Percentiles rank a stretch among this genome's conserved stretches.
These are phyloP conservation scores for Priceomyces medius DNA, from an alignment of 805 yeast genomes.

Conservation along the genomic window DNA sequence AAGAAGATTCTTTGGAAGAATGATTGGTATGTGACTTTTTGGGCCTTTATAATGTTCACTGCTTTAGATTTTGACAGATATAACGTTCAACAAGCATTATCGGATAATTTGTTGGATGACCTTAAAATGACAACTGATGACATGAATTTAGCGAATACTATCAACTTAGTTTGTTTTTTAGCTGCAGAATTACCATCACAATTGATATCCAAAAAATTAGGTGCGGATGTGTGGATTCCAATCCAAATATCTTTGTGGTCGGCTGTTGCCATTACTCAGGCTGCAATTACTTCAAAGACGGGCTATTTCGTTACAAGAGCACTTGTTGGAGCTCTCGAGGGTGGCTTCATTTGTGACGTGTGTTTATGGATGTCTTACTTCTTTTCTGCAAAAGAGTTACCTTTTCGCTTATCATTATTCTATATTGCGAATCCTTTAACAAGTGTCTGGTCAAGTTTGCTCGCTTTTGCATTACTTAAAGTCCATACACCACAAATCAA, in stretches of 20 bases:
- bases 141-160: slow-evolving; percentile 58
- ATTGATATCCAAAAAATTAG: slow-evolving; percentile 59
- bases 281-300: slow-evolving; percentile 37
- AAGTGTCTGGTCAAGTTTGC: slow-evolving; percentile 27
- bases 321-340: slow-evolving; percentile 57
- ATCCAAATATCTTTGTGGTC: slow-evolving; percentile 58
- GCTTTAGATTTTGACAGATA: slow-evolving; percentile 60
- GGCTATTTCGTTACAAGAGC: slow-evolving; percentile 51
- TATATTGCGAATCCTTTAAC: slow-evolving; percentile 57
- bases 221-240: slow-evolving; percentile 65
- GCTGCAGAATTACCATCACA: slow-evolving; percentile 66
- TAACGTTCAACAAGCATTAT: slow-evolving; percentile 55
- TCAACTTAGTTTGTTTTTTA: slow-evolving; percentile 52
- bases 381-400: slow-evolving; percentile 57
- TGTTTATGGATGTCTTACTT: slow-evolving; percentile 66
- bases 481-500: slow-evolving; percentile 12
- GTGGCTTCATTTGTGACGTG: slow-evolving; percentile 68
- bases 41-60: slow-evolving; percentile 60
- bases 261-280: slow-evolving; percentile 53
- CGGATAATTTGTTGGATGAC: slow-evolving; percentile 56
- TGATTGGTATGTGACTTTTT: slow-evolving; percentile 54
- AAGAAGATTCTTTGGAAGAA: slow-evolving; percentile 46
- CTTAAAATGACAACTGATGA: slow-evolving; percentile 54
- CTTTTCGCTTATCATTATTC: slow-evolving; percentile 55
- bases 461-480: slow-evolving; percentile 20